Percentiles rank a stretch among this genome's conserved stretches.
Conservation (phyloP, 2,329 filamentous ascomycete species). For the Ophiostoma fasciatum region DNA sequence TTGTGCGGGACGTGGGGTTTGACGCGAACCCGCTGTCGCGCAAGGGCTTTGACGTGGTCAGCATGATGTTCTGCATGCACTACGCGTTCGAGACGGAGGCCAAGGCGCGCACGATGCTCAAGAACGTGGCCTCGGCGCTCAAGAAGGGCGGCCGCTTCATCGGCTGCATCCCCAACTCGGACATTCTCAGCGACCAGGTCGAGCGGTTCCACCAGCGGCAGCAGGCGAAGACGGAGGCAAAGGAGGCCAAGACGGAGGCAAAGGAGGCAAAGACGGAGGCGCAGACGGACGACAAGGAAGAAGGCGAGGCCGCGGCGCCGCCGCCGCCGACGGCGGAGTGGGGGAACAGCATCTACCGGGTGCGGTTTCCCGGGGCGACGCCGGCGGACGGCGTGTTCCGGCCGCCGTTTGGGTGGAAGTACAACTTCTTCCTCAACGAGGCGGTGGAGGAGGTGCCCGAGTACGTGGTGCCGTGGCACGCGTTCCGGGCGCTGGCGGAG, state of each 20-base stretch:
- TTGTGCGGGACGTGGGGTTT: conserved; percentile 78
- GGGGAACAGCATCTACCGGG: conserved; percentile 87
- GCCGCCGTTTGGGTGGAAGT: conserved; percentile 94
- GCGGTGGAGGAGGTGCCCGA: conserved; percentile 91
- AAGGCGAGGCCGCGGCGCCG: conserved; percentile 31
- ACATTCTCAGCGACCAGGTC: conserved; percentile 72
- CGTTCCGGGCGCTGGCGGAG: conserved; percentile 86
- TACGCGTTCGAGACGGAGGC: conserved; percentile 91
- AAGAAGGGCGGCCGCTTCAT: conserved; percentile 93
- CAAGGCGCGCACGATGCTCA: conserved; percentile 82
- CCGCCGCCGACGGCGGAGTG: conserved; percentile 57
- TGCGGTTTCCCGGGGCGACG: conserved; percentile 72
- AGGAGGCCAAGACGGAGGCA: conserved; percentile 21
- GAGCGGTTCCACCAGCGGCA: conserved; percentile 48
- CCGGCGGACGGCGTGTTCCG: conserved; percentile 82
- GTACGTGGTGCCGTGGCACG: conserved; percentile 97
- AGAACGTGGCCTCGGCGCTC: conserved; percentile 76
- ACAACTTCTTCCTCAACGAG: conserved; percentile 91
- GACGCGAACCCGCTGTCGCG: conserved; percentile 58
- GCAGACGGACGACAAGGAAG: conserved; percentile 18
- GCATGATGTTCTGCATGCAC: conserved; percentile 99
- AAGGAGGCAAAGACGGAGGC: conserved; percentile 31
- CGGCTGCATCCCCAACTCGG: conserved; percentile 92
- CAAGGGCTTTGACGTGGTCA: conserved; percentile 87
- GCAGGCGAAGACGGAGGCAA: conserved; percentile 21